Base-by-base conservation (phyloP, 768 basidiomycete species). In the Tulasnella calospora region DNA sequence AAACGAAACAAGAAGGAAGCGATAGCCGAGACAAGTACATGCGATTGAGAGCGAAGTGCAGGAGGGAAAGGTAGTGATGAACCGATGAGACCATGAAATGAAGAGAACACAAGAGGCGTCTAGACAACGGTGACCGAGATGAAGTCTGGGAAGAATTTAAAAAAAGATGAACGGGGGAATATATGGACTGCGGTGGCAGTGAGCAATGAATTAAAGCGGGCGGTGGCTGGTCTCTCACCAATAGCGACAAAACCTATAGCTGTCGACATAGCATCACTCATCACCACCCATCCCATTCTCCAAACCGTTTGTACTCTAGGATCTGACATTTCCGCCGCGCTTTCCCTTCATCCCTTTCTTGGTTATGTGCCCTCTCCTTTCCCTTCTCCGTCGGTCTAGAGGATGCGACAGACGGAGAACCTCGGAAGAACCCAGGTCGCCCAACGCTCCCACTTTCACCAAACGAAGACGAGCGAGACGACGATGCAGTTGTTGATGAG, bases 261-360 rank as follows among this genome's bases (percentile, higher is more conserved):
- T n/a, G n/a, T n/a, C 51, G 51, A 5, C 15, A 51, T 19, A 3
- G 19, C 61, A 36, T 70, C 76, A 3, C 71, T 77, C 79, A 91
- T 41, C 87, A 89, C 94, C 94, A 96, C 0, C 94, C 94, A 86
- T 96, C 94, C 93, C 94, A 95, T 77, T 93, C 87, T 33, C 94
- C 95, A 82, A 91, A 95, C 80, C 92, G 87, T 80, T 94, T 86
- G 83, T 91, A 96, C 83, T 96, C 94, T 81, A 90, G 87, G 73
- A 96, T 82, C 17, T 87, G 86, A 83, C 94, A 91, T 38, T 91
- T 89, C 71, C 90, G 80, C 21, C 81, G 80, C 86, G 79, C 89
- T 88, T 79, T 88, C 79, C 71, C 83, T 89, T 90, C 80, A 83
- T 86, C 74, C 85, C 84, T 80, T 88, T 89, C 82, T 88, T 88